Conservation (phyloP, 2,329 filamentous ascomycete species). For the Myriosclerotinia curreyana region DNA sequence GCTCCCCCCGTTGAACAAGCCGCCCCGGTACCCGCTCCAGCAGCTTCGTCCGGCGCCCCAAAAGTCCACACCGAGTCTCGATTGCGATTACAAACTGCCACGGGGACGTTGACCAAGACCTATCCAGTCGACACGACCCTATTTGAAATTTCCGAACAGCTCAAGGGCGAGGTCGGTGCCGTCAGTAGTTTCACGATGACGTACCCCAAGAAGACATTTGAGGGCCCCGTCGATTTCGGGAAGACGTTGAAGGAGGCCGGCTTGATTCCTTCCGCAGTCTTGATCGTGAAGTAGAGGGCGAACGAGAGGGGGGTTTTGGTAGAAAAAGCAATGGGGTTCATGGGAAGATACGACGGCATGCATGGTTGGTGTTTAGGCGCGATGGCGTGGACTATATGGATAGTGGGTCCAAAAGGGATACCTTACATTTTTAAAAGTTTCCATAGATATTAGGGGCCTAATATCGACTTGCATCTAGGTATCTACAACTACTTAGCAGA, state of each 20-base stretch:
- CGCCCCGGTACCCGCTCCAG: constrained; percentile 40
- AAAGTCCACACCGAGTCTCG: constrained; percentile 71
- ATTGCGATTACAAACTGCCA: constrained; percentile 72
- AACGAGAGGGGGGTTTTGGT: neutral
- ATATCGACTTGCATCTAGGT: neutral
- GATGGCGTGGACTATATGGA: neutral
- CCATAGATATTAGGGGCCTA: neutral
- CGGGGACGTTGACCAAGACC: constrained; percentile 80
- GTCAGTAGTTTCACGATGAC: constrained; percentile 79
- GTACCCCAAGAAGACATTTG: constrained; percentile 81
- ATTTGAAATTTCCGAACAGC: constrained; percentile 80
- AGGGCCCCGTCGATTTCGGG: constrained; percentile 69
- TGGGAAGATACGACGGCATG: neutral
- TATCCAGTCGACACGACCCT: constrained; percentile 86
- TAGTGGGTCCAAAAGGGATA: neutral
- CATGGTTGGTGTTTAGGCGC: constrained; percentile 14
- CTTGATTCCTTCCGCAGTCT: constrained; percentile 82
- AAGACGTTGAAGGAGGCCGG: constrained; percentile 92
- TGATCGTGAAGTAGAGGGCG: constrained; percentile 62
- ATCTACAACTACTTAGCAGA: neutral
- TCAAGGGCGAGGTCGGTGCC: constrained; percentile 68
- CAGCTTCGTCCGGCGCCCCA: constrained; percentile 45
- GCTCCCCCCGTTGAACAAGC: constrained; percentile 43
- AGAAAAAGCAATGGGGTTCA: neutral
- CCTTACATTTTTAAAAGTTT: neutral